Evolutionary conservation across 768 basidiomycete species (phyloP).

Genomic region (Kwoniella mangroviensis): DNA sequence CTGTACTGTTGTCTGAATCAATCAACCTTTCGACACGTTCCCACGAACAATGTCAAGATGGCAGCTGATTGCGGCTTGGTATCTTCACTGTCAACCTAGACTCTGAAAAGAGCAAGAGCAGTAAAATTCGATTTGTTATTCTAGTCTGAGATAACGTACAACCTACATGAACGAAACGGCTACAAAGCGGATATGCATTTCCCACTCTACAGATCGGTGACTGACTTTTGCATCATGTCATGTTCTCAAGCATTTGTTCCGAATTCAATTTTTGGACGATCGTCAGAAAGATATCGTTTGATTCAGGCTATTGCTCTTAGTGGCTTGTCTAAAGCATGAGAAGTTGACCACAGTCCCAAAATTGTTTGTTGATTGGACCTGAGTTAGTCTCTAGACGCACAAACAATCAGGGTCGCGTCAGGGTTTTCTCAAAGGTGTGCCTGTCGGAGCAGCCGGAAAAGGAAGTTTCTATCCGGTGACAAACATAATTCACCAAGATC

Average conservation of each 20-base stretch:
- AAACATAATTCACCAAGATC: slow-evolving; percentile 6
- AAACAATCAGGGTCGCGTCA: background rate
- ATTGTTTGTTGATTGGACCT: background rate
- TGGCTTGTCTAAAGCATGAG: background rate
- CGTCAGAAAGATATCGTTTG: slow-evolving; percentile 1
- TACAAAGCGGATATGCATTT: background rate
- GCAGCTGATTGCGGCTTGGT: background rate
- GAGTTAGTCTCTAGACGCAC: background rate
- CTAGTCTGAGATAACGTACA: slow-evolving; percentile 7
- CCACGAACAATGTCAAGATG: background rate
- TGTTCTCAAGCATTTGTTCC: background rate
- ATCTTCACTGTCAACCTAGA: no score
- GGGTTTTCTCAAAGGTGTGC: background rate
- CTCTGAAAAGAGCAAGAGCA: no score
- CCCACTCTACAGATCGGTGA: slow-evolving; percentile 3
- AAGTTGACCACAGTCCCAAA: background rate
- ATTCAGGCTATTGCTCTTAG: background rate
- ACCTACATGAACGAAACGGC: background rate
- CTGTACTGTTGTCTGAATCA: background rate
- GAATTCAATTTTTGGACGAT: slow-evolving; percentile 8
- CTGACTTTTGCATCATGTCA: slow-evolving; percentile 15
- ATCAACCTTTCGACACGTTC: background rate
- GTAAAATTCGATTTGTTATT: slow-evolving; percentile 4
- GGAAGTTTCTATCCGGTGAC: slow-evolving; percentile 17
- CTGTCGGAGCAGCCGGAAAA: slow-evolving; percentile 15